Evolutionary conservation across 1,284 basidiomycete species (phyloP).

Genomic region (Fistulina hepatica): DNA sequence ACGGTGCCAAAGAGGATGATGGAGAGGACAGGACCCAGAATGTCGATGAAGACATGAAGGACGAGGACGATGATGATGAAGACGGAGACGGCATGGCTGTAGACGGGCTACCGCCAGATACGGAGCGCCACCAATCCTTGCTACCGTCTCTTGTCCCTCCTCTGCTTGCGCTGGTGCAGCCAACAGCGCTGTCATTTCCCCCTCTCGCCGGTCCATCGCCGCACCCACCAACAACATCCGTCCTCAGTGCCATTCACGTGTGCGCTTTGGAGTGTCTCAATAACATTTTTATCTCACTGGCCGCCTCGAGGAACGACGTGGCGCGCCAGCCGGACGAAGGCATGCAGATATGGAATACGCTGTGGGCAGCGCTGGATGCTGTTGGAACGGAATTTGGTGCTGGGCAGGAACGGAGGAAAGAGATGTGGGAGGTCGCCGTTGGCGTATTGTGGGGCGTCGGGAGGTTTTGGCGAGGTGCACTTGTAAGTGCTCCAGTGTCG

Average conservation of each 20-base stretch:
- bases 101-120: slow-evolving; percentile 17
- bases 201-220: slow-evolving; percentile 53
- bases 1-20: too few species aligned
- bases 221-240: slow-evolving; percentile 80
- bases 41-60: slow-evolving; percentile 19
- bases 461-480: slow-evolving; percentile 50
- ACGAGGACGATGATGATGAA: slow-evolving; percentile 21
- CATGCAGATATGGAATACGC: slow-evolving; percentile 43
- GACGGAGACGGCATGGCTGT: slow-evolving; percentile 27
- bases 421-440: slow-evolving; percentile 63
- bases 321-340: too few species aligned
- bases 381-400: slow-evolving; percentile 48
- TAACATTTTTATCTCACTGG: slow-evolving; percentile 76
- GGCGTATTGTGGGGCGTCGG: slow-evolving; percentile 76
- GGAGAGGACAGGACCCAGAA: slow-evolving; percentile 27
- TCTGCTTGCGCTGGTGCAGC: slow-evolving; percentile 56
- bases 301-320: slow-evolving; percentile 35
- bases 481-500: slow-evolving; percentile 46
- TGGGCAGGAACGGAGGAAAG: slow-evolving; percentile 54
- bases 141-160: slow-evolving; percentile 46
- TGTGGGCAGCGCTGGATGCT: slow-evolving; percentile 44
- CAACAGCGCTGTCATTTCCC: slow-evolving; percentile 73
- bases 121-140: slow-evolving; percentile 19
- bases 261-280: slow-evolving; percentile 84
- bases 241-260: slow-evolving; percentile 70